Conservation (phyloP, 2,329 filamentous ascomycete species). For the Aureobasidium sp. region DNA sequence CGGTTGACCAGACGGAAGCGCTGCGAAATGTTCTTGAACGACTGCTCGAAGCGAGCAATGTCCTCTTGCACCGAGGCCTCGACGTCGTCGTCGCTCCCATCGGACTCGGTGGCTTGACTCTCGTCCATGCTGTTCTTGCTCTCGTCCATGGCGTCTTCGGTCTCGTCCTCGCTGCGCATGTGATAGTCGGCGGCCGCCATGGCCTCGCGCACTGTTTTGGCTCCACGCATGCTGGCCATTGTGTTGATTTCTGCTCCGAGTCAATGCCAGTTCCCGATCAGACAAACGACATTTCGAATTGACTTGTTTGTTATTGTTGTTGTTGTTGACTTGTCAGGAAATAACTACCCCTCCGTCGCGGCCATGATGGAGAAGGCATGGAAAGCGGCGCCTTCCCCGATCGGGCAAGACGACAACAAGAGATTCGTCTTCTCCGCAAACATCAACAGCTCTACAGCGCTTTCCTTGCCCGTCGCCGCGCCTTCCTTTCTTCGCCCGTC, state of each 20-base stretch:
- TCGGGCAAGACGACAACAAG: conserved; percentile 10
- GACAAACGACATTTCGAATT: not conserved
- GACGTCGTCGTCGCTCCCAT: conserved; percentile 49
- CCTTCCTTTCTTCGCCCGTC: not conserved
- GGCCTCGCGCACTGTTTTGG: conserved; percentile 7
- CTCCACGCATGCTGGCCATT: conserved; percentile 13
- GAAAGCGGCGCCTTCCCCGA: not conserved
- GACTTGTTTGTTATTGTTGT: not conserved
- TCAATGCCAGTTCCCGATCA: not conserved
- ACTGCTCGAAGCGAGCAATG: conserved; percentile 74
- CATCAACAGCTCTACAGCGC: not conserved
- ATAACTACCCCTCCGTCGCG: not conserved
- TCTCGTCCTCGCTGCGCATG: conserved; percentile 14
- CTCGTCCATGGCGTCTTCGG: conserved; percentile 32
- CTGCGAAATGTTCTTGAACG: conserved; percentile 74
- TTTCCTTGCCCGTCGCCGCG: too few relatives aligned
- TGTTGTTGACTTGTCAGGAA: not conserved
- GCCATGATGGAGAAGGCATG: not conserved
- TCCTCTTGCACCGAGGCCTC: conserved; percentile 68
- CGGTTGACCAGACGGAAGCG: conserved; percentile 88
- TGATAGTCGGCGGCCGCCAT: conserved; percentile 15
- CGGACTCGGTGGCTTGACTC: conserved; percentile 37
- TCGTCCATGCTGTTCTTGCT: conserved; percentile 41
- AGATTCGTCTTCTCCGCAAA: conserved; percentile 6
- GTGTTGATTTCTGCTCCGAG: not conserved